These are phyloP conservation scores for Daldinia caldariorum DNA, from an alignment of 495 filamentous ascomycete species.

Conservation along the genomic window DNA sequence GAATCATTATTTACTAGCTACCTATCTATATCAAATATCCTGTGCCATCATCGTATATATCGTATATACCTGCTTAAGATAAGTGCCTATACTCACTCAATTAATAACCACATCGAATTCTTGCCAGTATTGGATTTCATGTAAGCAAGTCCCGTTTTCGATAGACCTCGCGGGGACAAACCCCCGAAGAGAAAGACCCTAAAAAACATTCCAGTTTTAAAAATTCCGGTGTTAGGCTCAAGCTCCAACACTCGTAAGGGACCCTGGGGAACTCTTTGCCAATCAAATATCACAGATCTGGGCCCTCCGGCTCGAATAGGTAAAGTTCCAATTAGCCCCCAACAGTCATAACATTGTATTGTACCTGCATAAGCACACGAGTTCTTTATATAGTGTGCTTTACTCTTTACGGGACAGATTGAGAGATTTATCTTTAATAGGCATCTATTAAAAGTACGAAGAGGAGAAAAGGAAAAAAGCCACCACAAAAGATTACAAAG, in stretches of 20 bases:
- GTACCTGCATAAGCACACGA: slow-evolving; percentile 5
- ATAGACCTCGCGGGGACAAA: not conserved
- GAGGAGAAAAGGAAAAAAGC: not conserved
- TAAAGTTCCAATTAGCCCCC: slow-evolving; percentile 19
- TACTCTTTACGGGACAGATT: not conserved
- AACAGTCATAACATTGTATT: too few relatives aligned
- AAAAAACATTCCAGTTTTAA: not conserved
- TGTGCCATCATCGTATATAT: not conserved
- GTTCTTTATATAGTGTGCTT: not conserved
- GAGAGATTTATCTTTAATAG: too few relatives aligned
- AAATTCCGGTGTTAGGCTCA: not conserved
- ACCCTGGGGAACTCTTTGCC: not conserved
- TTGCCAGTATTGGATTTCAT: not conserved
- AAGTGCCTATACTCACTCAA: not conserved
- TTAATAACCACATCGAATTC: not conserved
- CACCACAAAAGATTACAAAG: too few relatives aligned
- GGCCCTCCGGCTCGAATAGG: slow-evolving; percentile 25
- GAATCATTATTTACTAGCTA: slow-evolving; percentile 3
- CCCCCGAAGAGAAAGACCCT: not conserved
- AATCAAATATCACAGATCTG: slow-evolving; percentile 16
- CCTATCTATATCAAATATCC: not conserved
- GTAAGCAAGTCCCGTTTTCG: not conserved
- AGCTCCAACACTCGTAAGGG: not conserved
- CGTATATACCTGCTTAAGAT: not conserved
- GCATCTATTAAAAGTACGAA: too few relatives aligned